phyloP scores from a whole-genome alignment of 2,329 filamentous ascomycete genomes.

The Talaromyces sp. region DNA sequence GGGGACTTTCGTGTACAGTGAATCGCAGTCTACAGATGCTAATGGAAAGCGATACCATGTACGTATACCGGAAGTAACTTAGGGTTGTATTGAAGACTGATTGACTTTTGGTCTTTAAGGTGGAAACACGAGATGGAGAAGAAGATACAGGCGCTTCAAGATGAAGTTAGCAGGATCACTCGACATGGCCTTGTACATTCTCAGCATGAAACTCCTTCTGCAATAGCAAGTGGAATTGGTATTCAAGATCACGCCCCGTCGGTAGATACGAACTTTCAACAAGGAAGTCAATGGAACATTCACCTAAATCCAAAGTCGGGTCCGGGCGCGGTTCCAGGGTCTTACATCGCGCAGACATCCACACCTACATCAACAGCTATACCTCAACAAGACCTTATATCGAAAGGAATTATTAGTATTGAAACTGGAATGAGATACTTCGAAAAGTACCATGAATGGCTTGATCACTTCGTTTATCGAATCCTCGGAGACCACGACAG shows the following conservation, averaged over 20 bases:
- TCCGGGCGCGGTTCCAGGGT: not conserved
- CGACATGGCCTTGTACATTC: not conserved
- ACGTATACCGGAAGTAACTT: not conserved
- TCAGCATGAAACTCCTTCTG: not conserved
- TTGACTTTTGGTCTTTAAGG: conserved; percentile 19
- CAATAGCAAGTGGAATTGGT: not conserved
- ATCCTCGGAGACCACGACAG: conserved; percentile 40
- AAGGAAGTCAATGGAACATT: not conserved
- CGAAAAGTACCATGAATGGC: conserved; percentile 41
- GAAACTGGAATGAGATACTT: conserved; percentile 27
- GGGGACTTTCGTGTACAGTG: conserved; percentile 40
- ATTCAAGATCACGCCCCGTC: too few species aligned
- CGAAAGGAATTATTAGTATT: conserved; percentile 18
- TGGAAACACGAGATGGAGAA: conserved; percentile 41
- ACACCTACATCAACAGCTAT: not conserved
- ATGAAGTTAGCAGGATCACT: not conserved
- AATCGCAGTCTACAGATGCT: conserved; percentile 44
- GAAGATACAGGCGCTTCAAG: not conserved
- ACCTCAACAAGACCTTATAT: conserved; percentile 36
- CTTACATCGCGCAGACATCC: not conserved
- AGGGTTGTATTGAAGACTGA: not conserved
- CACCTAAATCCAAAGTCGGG: not conserved
- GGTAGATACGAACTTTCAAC: not conserved
- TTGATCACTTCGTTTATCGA: conserved; percentile 49
- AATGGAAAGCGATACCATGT: conserved; percentile 39